Conservation (phyloP, 2,329 filamentous ascomycete species). For the Penicillium oxalicum region DNA sequence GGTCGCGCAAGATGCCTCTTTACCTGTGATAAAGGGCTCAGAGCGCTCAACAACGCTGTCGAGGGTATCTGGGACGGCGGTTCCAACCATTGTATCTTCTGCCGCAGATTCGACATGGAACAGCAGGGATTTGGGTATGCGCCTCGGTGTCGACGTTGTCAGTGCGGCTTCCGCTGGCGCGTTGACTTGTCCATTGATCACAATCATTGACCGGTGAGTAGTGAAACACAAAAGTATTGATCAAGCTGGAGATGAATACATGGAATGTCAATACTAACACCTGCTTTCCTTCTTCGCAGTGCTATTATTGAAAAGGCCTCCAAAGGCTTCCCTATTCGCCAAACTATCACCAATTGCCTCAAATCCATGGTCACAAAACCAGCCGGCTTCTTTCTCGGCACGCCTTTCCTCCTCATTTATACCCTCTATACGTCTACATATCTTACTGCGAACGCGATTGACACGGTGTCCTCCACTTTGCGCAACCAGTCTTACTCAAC, state of each 20-base stretch:
- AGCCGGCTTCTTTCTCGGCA: conserved; percentile 41
- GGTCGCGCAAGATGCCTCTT: conserved; percentile 21
- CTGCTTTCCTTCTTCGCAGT: conserved; percentile 19
- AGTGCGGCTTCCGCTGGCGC: conserved; percentile 67
- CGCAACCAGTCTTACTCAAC: conserved; percentile 49
- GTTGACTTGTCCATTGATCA: conserved; percentile 76
- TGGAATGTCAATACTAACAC: not conserved
- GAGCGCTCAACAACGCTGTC: conserved; percentile 11
- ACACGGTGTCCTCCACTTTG: conserved; percentile 68
- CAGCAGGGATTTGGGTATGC: conserved; percentile 62
- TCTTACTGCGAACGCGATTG: conserved; percentile 77
- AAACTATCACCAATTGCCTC: conserved; percentile 38
- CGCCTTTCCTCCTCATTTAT: conserved; percentile 46
- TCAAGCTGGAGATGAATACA: not conserved
- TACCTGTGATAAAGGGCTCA: conserved; percentile 19
- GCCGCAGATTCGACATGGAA: conserved; percentile 54
- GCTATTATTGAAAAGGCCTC: conserved; percentile 48
- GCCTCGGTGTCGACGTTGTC: conserved; percentile 61
- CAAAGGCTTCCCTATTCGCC: conserved; percentile 38
- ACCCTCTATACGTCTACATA: conserved; percentile 82
- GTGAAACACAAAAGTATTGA: not conserved
- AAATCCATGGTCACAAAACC: conserved; percentile 37
- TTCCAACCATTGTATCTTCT: not conserved
- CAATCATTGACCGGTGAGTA: conserved; percentile 74
- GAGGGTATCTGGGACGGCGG: not conserved